Percentiles rank a stretch among this genome's conserved stretches.
These are phyloP conservation scores for Oenanthe javanica DNA, from an alignment of 140 eudicot genomes.

Conservation along the genomic window DNA sequence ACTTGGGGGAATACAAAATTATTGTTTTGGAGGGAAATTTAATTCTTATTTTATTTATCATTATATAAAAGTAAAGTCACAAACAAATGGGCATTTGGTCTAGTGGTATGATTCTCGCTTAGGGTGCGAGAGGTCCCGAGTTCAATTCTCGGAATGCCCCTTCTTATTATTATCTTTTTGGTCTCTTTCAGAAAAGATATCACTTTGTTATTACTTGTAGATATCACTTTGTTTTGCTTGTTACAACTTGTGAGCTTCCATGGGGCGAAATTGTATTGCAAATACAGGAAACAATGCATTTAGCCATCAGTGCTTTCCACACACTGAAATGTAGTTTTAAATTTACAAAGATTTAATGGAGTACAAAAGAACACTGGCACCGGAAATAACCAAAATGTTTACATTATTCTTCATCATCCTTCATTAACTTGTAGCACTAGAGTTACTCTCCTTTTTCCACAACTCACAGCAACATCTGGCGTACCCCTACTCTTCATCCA, in stretches of 20 bases:
- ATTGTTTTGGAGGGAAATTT: neutral
- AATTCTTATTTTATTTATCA: too few relatives aligned
- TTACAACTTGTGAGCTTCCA: neutral
- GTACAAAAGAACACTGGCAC: neutral
- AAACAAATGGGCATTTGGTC: constrained; percentile 79
- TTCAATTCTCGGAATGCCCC: constrained; percentile 99
- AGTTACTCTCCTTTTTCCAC: constrained; percentile 1
- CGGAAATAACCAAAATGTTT: neutral
- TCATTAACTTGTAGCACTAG: neutral
- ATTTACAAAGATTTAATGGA: neutral
- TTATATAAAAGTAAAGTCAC: too few relatives aligned
- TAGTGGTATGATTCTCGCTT: constrained; percentile 99
- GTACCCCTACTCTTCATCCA: neutral
- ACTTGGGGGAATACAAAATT: neutral
- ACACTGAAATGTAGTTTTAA: neutral
- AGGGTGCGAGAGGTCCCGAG: constrained; percentile 99
- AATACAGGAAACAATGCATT: neutral
- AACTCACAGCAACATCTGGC: neutral
- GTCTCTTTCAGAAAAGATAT: too few relatives aligned
- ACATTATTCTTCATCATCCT: neutral
- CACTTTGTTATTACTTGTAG: too few relatives aligned
- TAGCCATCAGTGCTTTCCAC: neutral
- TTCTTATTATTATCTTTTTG: too few relatives aligned
- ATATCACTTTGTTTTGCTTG: too few relatives aligned
- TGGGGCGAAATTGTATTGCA: neutral